Conservation (phyloP, 2,329 filamentous ascomycete species). For the Colletotrichum sp. region DNA sequence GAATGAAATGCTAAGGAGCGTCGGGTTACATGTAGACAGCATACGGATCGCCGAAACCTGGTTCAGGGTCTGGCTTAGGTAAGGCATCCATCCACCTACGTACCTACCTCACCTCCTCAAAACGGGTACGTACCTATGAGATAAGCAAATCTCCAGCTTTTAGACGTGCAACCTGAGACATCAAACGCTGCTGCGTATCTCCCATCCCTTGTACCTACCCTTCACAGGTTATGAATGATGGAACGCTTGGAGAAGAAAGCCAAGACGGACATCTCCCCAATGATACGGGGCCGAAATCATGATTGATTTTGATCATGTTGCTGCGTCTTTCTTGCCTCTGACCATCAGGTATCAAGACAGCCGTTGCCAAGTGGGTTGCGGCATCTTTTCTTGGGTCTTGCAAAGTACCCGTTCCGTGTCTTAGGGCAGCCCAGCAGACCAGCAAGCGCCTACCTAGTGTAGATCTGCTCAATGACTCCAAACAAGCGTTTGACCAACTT, state of each 20-base stretch:
- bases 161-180: slow-evolving; percentile 13
- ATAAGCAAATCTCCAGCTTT: neutral
- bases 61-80: slow-evolving; percentile 1
- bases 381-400: neutral
- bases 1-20: slow-evolving; percentile 1
- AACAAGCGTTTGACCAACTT: slow-evolving; percentile 16
- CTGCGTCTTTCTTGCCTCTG: neutral
- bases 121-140: neutral
- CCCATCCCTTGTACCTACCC: neutral
- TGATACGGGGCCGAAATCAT: neutral
- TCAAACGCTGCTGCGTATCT: neutral
- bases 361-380: slow-evolving; percentile 11
- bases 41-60: neutral
- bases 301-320: neutral
- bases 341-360: neutral
- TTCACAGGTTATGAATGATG: neutral
- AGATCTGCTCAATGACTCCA: neutral
- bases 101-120: neutral
- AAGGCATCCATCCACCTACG: neutral
- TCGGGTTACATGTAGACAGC: neutral
- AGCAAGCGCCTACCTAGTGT: slow-evolving; percentile 1
- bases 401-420: neutral
- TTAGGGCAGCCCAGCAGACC: slow-evolving; percentile 5
- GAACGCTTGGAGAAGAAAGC: neutral
- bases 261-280: neutral